A percentile compares a stretch with the other conserved stretches of the same genome.
Conservation (phyloP, 192 early-diverging fungal species). For the Rhizoclosmatium globosum region DNA sequence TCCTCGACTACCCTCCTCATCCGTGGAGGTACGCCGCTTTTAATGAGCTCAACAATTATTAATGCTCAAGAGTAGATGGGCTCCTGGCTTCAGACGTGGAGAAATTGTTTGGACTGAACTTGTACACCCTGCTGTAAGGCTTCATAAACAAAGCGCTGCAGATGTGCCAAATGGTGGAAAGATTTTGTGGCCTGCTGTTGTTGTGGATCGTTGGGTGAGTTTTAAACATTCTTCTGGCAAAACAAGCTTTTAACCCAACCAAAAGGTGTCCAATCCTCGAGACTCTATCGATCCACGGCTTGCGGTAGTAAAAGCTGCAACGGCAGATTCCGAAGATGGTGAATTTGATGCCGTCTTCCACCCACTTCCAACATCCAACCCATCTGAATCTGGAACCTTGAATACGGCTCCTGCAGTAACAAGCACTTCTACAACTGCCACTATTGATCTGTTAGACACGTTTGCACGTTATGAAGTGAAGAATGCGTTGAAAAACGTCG, state of each 20-base stretch:
- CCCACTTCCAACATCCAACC: neutral
- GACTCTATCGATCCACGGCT: neutral
- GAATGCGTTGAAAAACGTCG: neutral
- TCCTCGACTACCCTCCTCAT: constrained; percentile 25
- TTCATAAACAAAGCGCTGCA: too few relatives aligned
- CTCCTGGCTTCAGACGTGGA: constrained; percentile 21
- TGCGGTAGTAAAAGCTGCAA: neutral
- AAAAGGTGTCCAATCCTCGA: neutral
- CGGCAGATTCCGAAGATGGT: neutral
- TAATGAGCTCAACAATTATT: neutral
- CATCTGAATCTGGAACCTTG: neutral
- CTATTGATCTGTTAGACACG: constrained; percentile 24
- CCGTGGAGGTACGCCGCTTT: constrained; percentile 15
- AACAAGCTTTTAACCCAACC: too few relatives aligned
- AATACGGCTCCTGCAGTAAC: neutral
- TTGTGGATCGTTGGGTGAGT: constrained; percentile 29
- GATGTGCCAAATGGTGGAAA: neutral
- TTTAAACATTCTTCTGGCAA: neutral
- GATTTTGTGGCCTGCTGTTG: constrained; percentile 25
- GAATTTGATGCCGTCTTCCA: constrained; percentile 2
- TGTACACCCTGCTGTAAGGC: neutral
- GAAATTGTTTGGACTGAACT: constrained; percentile 34
- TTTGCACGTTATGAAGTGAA: neutral
- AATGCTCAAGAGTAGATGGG: constrained; percentile 9
- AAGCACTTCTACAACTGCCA: neutral